These are phyloP conservation scores for Diaporthe batatas DNA, from an alignment of 2,329 filamentous ascomycete genomes.

Conservation along the genomic window DNA sequence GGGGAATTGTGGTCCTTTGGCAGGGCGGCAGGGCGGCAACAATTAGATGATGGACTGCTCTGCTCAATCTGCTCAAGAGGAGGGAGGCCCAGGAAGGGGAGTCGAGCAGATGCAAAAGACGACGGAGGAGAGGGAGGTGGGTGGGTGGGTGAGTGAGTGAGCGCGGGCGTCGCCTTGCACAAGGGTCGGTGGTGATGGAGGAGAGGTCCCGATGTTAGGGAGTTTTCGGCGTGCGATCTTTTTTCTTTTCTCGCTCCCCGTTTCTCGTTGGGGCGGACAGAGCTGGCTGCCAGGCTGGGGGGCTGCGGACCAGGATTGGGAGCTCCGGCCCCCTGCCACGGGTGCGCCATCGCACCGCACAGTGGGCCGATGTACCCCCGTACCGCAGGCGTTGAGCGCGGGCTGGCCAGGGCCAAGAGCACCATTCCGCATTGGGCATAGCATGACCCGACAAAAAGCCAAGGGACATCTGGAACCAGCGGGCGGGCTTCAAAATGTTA, in stretches of 20 bases:
- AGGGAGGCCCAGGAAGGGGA: slow-evolving; percentile 23
- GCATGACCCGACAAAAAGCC: slow-evolving; percentile 39
- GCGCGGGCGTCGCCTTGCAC: slow-evolving; percentile 31
- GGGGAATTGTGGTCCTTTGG: slow-evolving; percentile 19
- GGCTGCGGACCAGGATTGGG: slow-evolving; percentile 26
- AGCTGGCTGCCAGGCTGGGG: slow-evolving; percentile 29
- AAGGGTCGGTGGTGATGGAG: slow-evolving; percentile 35
- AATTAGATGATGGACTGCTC: slow-evolving; percentile 26
- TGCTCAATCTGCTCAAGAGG: slow-evolving; percentile 33
- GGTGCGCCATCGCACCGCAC: slow-evolving; percentile 24
- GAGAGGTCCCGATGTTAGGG: slow-evolving; percentile 40
- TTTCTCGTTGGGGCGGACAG: slow-evolving; percentile 38
- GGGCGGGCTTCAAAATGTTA: background rate
- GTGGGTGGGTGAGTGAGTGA: slow-evolving; percentile 38
- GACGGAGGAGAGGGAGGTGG: slow-evolving; percentile 38
- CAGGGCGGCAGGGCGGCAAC: too few relatives aligned
- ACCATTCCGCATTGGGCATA: slow-evolving; percentile 29
- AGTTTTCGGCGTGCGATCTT: slow-evolving; percentile 43
- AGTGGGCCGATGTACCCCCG: slow-evolving; percentile 23
- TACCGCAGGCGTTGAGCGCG: slow-evolving; percentile 30
- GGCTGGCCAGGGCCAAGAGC: slow-evolving; percentile 26
- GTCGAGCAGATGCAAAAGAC: slow-evolving; percentile 43
- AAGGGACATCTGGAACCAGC: background rate
- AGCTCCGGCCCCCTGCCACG: slow-evolving; percentile 22
- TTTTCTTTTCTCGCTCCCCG: slow-evolving; percentile 39